Conservation (phyloP, 495 filamentous ascomycete species). For the Parathielavia hyrcaniae region DNA sequence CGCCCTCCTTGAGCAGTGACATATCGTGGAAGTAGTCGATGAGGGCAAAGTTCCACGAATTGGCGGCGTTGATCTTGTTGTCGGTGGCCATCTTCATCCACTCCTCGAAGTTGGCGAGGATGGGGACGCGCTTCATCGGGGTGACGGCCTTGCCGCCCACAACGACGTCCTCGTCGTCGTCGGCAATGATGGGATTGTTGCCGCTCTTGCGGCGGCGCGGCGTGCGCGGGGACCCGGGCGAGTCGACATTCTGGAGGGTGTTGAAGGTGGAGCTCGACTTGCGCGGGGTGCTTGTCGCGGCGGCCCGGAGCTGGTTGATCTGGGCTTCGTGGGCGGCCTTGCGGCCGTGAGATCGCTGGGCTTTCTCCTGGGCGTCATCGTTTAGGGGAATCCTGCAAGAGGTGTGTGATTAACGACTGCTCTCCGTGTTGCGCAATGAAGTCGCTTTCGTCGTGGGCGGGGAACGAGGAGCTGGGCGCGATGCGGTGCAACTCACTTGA, state of each 20-base stretch:
- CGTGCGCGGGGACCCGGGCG: slow-evolving; percentile 55
- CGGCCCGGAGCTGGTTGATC: slow-evolving; percentile 83
- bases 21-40: slow-evolving; percentile 99
- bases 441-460: slow-evolving; percentile 21
- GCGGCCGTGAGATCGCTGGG: slow-evolving; percentile 76
- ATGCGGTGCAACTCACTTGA: slow-evolving; percentile 52
- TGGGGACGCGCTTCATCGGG: slow-evolving; percentile 91
- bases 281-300: slow-evolving; percentile 70
- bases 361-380: slow-evolving; percentile 90
- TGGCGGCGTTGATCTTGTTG: slow-evolving; percentile 99
- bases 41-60: slow-evolving; percentile 98
- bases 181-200: slow-evolving; percentile 49
- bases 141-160: slow-evolving; percentile 70
- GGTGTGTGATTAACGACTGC: slow-evolving; percentile 3
- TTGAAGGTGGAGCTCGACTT: slow-evolving; percentile 57
- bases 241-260: slow-evolving; percentile 50
- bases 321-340: slow-evolving; percentile 85
- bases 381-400: slow-evolving; percentile 71
- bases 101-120: slow-evolving; percentile 97
- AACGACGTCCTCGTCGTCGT: slow-evolving; percentile 53
- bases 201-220: slow-evolving; percentile 41
- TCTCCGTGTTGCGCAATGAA: too few relatives aligned
- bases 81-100: slow-evolving; percentile 99
- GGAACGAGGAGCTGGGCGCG: background rate
- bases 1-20: slow-evolving; percentile 92